Evolutionary conservation across 371 early-diverging fungal genomes (phyloP).

Genomic region (Mucor indicus): DNA sequence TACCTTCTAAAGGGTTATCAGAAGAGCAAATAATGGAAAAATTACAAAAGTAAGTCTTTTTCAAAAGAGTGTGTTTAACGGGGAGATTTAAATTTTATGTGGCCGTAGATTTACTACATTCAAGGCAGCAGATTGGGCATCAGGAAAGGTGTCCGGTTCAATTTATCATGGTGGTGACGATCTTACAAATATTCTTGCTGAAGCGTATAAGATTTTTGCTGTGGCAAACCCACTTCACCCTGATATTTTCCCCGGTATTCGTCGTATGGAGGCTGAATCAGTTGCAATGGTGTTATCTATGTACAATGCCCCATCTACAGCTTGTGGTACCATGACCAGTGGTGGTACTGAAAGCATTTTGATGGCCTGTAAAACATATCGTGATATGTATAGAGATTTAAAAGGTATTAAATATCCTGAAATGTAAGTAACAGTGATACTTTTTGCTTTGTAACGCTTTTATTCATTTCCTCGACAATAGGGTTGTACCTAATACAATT

Average conservation of each 20-base stretch:
- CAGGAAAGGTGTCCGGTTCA: slow-evolving; percentile 87
- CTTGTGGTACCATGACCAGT: slow-evolving; percentile 85
- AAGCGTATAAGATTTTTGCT: slow-evolving; percentile 85
- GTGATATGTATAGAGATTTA: slow-evolving; percentile 69
- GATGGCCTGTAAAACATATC: slow-evolving; percentile 90
- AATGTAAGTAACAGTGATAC: slow-evolving; percentile 57
- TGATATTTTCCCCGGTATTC: slow-evolving; percentile 93
- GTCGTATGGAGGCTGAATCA: slow-evolving; percentile 94
- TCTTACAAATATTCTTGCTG: slow-evolving; percentile 66
- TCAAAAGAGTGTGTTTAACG: too few species aligned
- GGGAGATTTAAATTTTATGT: slow-evolving; percentile 12
- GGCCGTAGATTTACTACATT: slow-evolving; percentile 38
- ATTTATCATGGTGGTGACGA: slow-evolving; percentile 91
- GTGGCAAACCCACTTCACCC: slow-evolving; percentile 93
- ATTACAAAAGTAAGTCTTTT: slow-evolving; percentile 56
- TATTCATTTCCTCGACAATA: slow-evolving; percentile 17
- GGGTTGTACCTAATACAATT: slow-evolving; percentile 85
- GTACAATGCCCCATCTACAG: slow-evolving; percentile 77
- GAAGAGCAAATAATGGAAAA: slow-evolving; percentile 58
- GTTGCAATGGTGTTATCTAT: slow-evolving; percentile 87
- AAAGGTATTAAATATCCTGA: slow-evolving; percentile 87
- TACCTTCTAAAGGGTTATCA: slow-evolving; percentile 67
- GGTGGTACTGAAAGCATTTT: slow-evolving; percentile 95
- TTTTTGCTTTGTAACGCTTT: not conserved
- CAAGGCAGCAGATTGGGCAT: slow-evolving; percentile 74